Base-by-base conservation (phyloP, 345 rosid genomes). In the Passiflora organensis region DNA sequence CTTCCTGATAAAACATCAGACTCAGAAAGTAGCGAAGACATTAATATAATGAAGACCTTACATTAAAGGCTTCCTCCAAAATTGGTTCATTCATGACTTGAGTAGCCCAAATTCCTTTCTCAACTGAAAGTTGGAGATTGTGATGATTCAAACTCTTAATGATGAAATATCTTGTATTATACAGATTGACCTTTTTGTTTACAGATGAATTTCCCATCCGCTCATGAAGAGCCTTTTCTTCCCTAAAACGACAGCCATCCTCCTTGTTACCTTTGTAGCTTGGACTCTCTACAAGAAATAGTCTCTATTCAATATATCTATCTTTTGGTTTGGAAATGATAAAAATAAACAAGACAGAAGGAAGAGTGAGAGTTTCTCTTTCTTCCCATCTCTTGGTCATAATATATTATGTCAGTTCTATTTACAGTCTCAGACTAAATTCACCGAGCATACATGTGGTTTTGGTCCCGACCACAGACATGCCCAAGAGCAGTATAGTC, bases 21-120 rank as follows among this genome's bases (percentile, higher is more conserved):
- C 16, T 69, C 36, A 63, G 41, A 71, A 49, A 65, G 47, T 20
- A 50, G 44, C 43, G 54, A 78, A 16, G 56, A 55, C 52, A 45
- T 34, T 17, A 20, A 62, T 52, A 51, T 28, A 48, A 60, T 36
- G 55, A 58, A 59, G 49, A 36, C 68, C 89, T 87, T 76, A 87
- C 96, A 73, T 70, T 77, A 82, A 87, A 91, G 64, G 95, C 95
- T 46, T 87, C 98, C 71, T 91, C 95, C 76, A 85, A 54, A 65
- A 91, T 87, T 56, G 96, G 96, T 76, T 91, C 98, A 75, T 91
- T 91, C 96, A 85, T 87, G 55, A 91, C 96, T 76, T 91, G 96
- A 70, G 98, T 91, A 63, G 98, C 98, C 98, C 96, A 91, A 53
- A 87, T 82, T 56, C 91, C 98, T 71, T 66, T 85, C 69, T 83